Conservation (phyloP, 495 filamentous ascomycete genomes). For the Patellaria atrata region DNA sequence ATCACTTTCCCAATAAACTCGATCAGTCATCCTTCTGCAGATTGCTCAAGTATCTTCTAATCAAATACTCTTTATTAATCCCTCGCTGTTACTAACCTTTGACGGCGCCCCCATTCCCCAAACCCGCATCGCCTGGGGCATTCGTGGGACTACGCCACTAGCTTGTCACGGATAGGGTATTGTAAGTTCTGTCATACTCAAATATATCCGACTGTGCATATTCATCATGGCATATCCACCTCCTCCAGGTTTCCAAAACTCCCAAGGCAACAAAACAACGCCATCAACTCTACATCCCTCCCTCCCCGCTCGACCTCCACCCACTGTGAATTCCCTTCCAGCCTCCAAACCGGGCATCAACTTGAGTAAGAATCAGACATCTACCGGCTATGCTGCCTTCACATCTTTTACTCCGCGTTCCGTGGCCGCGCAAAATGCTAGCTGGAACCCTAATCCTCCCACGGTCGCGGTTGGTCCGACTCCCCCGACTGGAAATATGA, state of each 20-base stretch:
- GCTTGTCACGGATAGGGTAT: not conserved
- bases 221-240: constrained; percentile 94
- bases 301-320: constrained; percentile 74
- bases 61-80: not conserved
- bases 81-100: not conserved
- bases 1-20: no score
- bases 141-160: not conserved
- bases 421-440: constrained; percentile 33
- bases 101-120: not conserved
- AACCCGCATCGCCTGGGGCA: not conserved
- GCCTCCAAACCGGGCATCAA: constrained; percentile 39
- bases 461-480: constrained; percentile 32
- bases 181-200: constrained; percentile 3
- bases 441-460: constrained; percentile 30
- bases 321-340: constrained; percentile 39
- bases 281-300: constrained; percentile 48
- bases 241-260: constrained; percentile 65
- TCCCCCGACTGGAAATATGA: constrained; percentile 14
- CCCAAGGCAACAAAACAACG: constrained; percentile 21
- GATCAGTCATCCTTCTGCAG: no score
- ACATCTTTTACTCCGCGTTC: constrained; percentile 50
- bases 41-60: no score
- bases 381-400: constrained; percentile 31
- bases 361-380: constrained; percentile 25
- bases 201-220: not conserved